A percentile compares a stretch with the other conserved stretches of the same genome.
Evolutionary conservation across 805 yeast genomes (phyloP).

Genomic region (Barnettozyma californica): DNA sequence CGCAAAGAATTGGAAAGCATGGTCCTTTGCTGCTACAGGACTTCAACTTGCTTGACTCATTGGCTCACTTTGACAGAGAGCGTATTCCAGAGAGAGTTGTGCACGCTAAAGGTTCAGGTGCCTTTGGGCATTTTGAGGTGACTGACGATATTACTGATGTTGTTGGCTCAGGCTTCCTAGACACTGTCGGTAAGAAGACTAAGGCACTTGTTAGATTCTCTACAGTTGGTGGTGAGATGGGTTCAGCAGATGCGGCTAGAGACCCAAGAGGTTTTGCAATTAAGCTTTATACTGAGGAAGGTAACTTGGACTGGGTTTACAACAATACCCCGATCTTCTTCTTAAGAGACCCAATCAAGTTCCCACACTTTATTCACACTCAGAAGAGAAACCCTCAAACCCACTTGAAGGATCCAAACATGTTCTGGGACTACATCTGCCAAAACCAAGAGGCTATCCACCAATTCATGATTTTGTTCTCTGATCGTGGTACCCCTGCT

Average conservation of each 20-base stretch:
- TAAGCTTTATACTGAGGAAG: constrained; percentile 79
- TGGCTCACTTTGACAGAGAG: constrained; percentile 87
- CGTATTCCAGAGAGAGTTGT: constrained; percentile 91
- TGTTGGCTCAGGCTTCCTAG: constrained; percentile 64
- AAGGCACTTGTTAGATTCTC: constrained; percentile 70
- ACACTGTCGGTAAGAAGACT: constrained; percentile 74
- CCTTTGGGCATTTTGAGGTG: constrained; percentile 80
- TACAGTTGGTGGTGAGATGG: constrained; percentile 83
- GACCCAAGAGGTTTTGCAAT: constrained; percentile 85
- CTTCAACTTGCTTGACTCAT: constrained; percentile 69
- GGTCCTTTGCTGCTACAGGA: constrained; percentile 84
- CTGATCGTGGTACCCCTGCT: constrained; percentile 81
- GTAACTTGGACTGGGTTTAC: constrained; percentile 79
- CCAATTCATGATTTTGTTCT: constrained; percentile 67
- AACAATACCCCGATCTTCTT: constrained; percentile 85
- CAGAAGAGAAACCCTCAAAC: constrained; percentile 85
- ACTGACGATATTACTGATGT: constrained; percentile 80
- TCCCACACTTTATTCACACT: constrained; percentile 84
- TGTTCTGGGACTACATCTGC: constrained; percentile 75
- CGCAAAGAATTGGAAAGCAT: constrained; percentile 67
- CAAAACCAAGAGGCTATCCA: constrained; percentile 70
- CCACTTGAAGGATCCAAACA: constrained; percentile 68
- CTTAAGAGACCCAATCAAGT: constrained; percentile 79
- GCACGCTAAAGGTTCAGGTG: constrained; percentile 93
- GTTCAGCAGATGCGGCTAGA: constrained; percentile 78